Conservation (phyloP, 345 rosid genomes). For the Salix viminalis region DNA sequence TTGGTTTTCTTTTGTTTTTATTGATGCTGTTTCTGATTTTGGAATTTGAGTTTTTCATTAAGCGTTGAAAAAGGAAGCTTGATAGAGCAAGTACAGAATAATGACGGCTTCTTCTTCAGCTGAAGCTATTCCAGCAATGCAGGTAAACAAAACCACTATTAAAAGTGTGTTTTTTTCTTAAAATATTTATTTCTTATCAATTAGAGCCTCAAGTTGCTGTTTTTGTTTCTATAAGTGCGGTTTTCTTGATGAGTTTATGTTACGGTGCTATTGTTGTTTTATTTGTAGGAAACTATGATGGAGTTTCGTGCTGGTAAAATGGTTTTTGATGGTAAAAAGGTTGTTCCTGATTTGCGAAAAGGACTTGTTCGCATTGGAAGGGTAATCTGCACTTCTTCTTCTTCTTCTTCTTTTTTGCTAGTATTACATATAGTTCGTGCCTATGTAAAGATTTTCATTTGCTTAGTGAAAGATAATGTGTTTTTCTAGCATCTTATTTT, state of each 20-base stretch:
- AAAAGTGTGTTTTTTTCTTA: not conserved
- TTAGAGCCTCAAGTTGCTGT: not conserved
- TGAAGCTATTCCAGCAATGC: slow-evolving; percentile 29
- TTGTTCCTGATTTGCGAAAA: slow-evolving; percentile 79
- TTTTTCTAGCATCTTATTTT: not conserved
- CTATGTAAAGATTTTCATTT: not conserved
- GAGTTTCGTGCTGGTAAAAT: slow-evolving; percentile 99
- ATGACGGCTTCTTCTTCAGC: slow-evolving; percentile 28
- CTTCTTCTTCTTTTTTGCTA: not conserved
- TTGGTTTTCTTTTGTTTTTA: not conserved
- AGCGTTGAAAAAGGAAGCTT: not conserved
- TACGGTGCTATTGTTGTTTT: not conserved
- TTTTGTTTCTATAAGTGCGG: not conserved
- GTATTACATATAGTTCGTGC: not conserved
- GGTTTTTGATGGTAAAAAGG: slow-evolving; percentile 71
- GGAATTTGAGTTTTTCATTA: not conserved
- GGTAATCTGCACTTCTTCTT: slow-evolving; percentile 30
- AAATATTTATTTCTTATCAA: not conserved
- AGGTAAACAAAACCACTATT: slow-evolving; percentile 8
- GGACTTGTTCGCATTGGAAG: slow-evolving; percentile 81
- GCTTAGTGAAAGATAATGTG: not conserved
- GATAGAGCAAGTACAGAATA: not conserved
- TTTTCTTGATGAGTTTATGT: not conserved
- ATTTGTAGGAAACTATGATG: slow-evolving; percentile 61
- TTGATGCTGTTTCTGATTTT: not conserved